These are phyloP conservation scores for Tephrocybe sp. DNA, from an alignment of 768 basidiomycete species.

Conservation along the genomic window DNA sequence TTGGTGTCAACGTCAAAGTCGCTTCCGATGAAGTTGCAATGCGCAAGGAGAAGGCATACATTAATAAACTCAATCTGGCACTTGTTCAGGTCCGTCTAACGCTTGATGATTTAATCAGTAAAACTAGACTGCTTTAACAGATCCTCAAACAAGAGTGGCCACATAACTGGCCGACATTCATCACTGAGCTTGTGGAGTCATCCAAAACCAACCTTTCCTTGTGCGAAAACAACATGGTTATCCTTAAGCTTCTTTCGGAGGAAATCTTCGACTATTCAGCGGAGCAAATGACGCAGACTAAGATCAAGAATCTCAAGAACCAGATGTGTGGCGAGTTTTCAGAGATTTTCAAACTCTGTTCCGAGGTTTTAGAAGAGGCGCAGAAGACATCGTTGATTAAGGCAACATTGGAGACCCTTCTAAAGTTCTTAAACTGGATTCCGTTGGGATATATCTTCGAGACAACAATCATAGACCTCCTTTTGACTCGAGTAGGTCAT, in stretches of 20 bases:
- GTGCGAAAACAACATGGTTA: constrained; percentile 99
- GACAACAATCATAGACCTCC: constrained; percentile 92
- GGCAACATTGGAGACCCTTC: constrained; percentile 90
- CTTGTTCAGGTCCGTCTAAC: constrained; percentile 75
- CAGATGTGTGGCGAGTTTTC: constrained; percentile 97
- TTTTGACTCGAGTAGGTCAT: constrained; percentile 82
- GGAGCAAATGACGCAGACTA: constrained; percentile 97
- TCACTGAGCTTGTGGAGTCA: constrained; percentile 94
- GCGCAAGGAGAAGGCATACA: constrained; percentile 89
- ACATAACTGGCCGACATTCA: constrained; percentile 98
- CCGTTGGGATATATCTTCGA: constrained; percentile 99
- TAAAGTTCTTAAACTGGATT: constrained; percentile 98
- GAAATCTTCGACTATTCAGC: constrained; percentile 99
- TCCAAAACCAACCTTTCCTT: constrained; percentile 94
- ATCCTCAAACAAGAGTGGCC: constrained; percentile 99
- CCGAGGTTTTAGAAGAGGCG: constrained; percentile 96
- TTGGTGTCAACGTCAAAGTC: constrained; percentile 88
- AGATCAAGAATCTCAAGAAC: constrained; percentile 96
- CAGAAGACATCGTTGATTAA: constrained; percentile 93
- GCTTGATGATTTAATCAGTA: constrained; percentile 3
- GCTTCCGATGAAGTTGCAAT: constrained; percentile 87
- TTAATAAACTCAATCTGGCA: constrained; percentile 96
- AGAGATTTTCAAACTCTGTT: constrained; percentile 97
- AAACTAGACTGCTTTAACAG: constrained; percentile 37
- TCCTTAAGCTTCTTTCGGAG: constrained; percentile 94